Conservation (phyloP, 306 rosid genomes). For the Citrullus mucosospermus region DNA sequence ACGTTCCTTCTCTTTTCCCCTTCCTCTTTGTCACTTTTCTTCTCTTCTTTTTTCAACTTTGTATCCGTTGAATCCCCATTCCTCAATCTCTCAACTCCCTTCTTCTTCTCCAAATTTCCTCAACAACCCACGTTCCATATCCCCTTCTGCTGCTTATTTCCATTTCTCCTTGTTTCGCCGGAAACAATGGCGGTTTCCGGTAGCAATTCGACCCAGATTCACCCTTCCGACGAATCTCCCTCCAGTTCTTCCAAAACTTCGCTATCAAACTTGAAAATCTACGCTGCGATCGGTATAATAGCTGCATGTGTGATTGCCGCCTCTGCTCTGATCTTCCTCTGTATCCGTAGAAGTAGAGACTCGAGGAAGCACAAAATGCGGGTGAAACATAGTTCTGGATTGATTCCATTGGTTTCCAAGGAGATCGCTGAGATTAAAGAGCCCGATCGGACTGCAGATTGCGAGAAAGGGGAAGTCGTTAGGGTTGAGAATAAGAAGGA, state of each 20-base stretch:
- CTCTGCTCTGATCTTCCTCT: conserved; percentile 33
- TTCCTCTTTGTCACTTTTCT: not conserved
- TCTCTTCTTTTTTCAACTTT: conserved; percentile 5
- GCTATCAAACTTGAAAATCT: conserved; percentile 31
- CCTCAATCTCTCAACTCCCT: conserved; percentile 1
- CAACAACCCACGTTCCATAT: not conserved
- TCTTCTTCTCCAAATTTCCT: not conserved
- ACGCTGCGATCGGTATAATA: conserved; percentile 33
- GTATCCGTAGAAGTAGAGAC: conserved; percentile 28
- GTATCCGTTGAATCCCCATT: conserved; percentile 50
- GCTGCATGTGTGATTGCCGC: conserved; percentile 19
- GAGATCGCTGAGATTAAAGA: conserved; percentile 61
- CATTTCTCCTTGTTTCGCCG: conserved; percentile 7
- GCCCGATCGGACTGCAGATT: conserved; percentile 19
- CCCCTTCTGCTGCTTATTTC: not conserved
- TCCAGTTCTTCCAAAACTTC: conserved; percentile 21
- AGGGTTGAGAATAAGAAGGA: conserved; percentile 27
- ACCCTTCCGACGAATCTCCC: conserved; percentile 16
- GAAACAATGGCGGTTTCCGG: conserved; percentile 35
- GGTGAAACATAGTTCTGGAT: conserved; percentile 70
- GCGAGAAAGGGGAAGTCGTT: conserved; percentile 10
- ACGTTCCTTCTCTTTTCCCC: not conserved
- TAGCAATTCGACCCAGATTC: conserved; percentile 12
- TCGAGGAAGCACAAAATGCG: conserved; percentile 24
- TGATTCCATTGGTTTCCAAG: conserved; percentile 59